Base-by-base conservation (phyloP, 192 early-diverging fungal species). In the Backusella mclennaniae region DNA sequence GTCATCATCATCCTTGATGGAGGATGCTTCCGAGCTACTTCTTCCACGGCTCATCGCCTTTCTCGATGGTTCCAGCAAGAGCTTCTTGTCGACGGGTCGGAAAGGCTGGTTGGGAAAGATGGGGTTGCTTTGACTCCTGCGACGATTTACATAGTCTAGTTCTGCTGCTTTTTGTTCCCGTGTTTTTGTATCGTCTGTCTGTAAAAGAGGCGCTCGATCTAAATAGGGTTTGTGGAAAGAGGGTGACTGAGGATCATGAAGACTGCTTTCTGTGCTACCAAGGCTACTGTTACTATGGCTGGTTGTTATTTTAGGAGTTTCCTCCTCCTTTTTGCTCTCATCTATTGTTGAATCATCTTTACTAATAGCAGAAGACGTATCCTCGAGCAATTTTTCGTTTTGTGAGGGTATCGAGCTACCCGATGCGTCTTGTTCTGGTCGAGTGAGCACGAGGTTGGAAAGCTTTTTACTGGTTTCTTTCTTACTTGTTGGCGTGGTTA, bases 61-160 rank as follows among this genome's bases (percentile, higher is more conserved):
- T 53, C 36, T 36, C 19, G 63, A 66, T 26, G 21, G 42, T 19
- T 68, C 71, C 33, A 67, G 23, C 38, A 67, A 49, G 17, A 36
- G 41, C 21, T 68, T 73, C 46, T 68, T 73, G 46, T 72, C 77
- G 66, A 67, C 71, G 8, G 73, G 66, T 49, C 29, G 49, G 11
- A 56, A 35, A 1, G 53, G 53, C 23, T 66, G n/a, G 35, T 66
- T 73, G 29, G 77, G 79, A 5, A 77, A 71, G 4, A 76, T 73
- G 6, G 79, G 79, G 31, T 81, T 71, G 35, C 79, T 81, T 63
- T 66, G 70, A 33, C 75, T 77, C 9, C 79, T 31, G 12, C 79
- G 75, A 6, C 79, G 71, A 52, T 77, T 38, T 11, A 77, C 41
- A 15, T 71, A 19, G 4, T 73, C 77, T 44, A 78, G 17, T 33